phyloP scores from a whole-genome alignment of 805 yeast species.

The Lachancea sp. region DNA sequence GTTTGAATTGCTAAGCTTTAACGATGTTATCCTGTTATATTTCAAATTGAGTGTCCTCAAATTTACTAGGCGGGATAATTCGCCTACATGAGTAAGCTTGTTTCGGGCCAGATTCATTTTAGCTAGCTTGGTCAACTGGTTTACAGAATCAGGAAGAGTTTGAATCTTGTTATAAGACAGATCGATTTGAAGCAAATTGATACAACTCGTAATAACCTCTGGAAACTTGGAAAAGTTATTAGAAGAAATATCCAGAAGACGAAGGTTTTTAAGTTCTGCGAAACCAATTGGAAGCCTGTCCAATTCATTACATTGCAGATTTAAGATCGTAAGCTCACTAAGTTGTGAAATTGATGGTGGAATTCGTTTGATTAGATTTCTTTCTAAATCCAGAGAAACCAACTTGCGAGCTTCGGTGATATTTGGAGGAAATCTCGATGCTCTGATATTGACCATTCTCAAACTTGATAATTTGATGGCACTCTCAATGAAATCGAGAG shows the following conservation, averaged over 20 bases:
- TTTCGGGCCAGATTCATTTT: slow-evolving; percentile 74
- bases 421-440: slow-evolving; percentile 66
- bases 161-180: slow-evolving; percentile 73
- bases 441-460: slow-evolving; percentile 65
- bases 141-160: slow-evolving; percentile 53
- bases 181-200: slow-evolving; percentile 59
- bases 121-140: slow-evolving; percentile 52
- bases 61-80: slow-evolving; percentile 45
- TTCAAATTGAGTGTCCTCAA: slow-evolving; percentile 72
- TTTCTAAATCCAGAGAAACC: slow-evolving; percentile 63
- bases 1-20: slow-evolving; percentile 42
- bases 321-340: slow-evolving; percentile 49
- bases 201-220: slow-evolving; percentile 54
- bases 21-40: slow-evolving; percentile 50
- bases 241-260: slow-evolving; percentile 68
- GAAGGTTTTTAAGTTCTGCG: slow-evolving; percentile 47
- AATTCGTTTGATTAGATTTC: slow-evolving; percentile 63
- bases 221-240: slow-evolving; percentile 63
- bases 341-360: slow-evolving; percentile 52
- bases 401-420: slow-evolving; percentile 64
- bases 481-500: slow-evolving; percentile 77
- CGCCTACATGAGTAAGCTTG: slow-evolving; percentile 38
- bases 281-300: slow-evolving; percentile 55
- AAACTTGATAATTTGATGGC: slow-evolving; percentile 65
- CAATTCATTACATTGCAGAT: slow-evolving; percentile 71